Percentiles rank a stretch among this genome's conserved stretches.
phyloP scores from a whole-genome alignment of 2,329 filamentous ascomycete genomes.

The Chrysosporium queenslandicum region DNA sequence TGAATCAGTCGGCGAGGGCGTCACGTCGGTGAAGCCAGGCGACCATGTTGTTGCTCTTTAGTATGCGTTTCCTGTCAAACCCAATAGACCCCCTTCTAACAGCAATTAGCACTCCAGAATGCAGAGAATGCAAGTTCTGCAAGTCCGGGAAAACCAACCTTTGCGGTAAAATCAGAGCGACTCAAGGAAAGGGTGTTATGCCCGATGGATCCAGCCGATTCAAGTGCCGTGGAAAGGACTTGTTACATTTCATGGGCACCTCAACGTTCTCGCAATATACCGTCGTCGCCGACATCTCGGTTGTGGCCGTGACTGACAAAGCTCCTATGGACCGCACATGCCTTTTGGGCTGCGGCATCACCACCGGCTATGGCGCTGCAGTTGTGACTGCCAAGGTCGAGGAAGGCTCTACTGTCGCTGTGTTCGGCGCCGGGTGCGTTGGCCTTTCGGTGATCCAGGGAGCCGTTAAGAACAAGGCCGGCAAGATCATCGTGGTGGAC shows the following conservation, averaged over 20 bases:
- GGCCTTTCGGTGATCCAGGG: constrained; percentile 93
- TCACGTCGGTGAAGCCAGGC: constrained; percentile 85
- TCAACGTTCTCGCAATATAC: constrained; percentile 99
- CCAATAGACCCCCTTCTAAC: not conserved
- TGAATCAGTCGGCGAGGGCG: constrained; percentile 87
- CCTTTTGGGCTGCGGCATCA: constrained; percentile 94
- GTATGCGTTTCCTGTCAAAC: constrained; percentile 38
- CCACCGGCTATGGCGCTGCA: constrained; percentile 92
- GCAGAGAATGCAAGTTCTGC: constrained; percentile 98
- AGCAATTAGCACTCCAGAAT: constrained; percentile 78
- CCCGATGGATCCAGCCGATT: constrained; percentile 93
- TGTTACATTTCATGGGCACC: constrained; percentile 98
- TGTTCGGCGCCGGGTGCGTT: constrained; percentile 94
- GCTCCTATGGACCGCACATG: constrained; percentile 95
- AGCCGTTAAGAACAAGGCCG: constrained; percentile 70
- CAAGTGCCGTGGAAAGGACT: constrained; percentile 85
- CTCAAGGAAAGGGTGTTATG: constrained; percentile 93
- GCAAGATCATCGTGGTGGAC: constrained; percentile 54
- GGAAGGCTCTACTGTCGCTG: constrained; percentile 75
- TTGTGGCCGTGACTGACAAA: constrained; percentile 81
- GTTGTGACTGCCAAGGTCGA: constrained; percentile 88
- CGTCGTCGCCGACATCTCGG: constrained; percentile 95
- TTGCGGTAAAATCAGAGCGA: constrained; percentile 96
- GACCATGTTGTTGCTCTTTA: constrained; percentile 87
- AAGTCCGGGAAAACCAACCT: constrained; percentile 98